A percentile compares a stretch with the other conserved stretches of the same genome.
Evolutionary conservation across 805 yeast genomes (phyloP).

Genomic region (Wickerhamomyces mucosus): DNA sequence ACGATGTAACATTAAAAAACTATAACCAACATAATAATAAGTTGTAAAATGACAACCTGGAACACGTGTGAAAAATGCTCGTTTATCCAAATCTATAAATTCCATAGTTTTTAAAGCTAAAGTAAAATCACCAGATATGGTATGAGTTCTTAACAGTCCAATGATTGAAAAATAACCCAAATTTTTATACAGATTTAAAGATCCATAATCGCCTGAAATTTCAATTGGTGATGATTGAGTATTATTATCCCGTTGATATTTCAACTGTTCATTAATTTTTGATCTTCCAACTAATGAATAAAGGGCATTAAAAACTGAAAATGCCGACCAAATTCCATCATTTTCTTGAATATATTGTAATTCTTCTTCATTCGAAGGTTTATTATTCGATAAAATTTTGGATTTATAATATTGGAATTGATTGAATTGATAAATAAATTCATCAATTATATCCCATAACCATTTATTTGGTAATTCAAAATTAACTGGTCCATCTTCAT

Average conservation of each 20-base stretch:
- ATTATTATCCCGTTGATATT: conserved; percentile 5
- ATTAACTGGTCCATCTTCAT: conserved; percentile 32
- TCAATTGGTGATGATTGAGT: conserved; percentile 12
- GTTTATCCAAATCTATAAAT: conserved; percentile 35
- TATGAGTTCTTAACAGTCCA: conserved; percentile 40
- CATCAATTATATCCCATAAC: conserved; percentile 45
- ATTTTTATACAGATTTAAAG: conserved; percentile 32
- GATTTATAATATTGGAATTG: conserved; percentile 33
- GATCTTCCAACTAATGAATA: conserved; percentile 34
- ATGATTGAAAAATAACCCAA: conserved; percentile 39
- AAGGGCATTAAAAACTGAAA: conserved; percentile 37
- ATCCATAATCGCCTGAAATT: conserved; percentile 35
- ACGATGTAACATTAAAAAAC: conserved; percentile 40
- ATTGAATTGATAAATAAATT: conserved; percentile 42
- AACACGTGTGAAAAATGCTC: conserved; percentile 36
- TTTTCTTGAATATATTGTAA: conserved; percentile 28
- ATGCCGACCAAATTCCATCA: conserved; percentile 35
- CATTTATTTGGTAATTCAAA: conserved; percentile 39
- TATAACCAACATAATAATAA: conserved; percentile 41
- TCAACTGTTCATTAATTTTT: conserved; percentile 13
- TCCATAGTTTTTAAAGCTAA: conserved; percentile 40
- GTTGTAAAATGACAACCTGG: conserved; percentile 42
- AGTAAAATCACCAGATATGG: conserved; percentile 38
- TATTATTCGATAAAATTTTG: conserved; percentile 23
- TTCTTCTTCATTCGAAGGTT: conserved; percentile 21